A percentile compares a stretch with the other conserved stretches of the same genome.
Evolutionary conservation across 78 protist species (phyloP).

Genomic region (Dictyostelium firmibasis): DNA sequence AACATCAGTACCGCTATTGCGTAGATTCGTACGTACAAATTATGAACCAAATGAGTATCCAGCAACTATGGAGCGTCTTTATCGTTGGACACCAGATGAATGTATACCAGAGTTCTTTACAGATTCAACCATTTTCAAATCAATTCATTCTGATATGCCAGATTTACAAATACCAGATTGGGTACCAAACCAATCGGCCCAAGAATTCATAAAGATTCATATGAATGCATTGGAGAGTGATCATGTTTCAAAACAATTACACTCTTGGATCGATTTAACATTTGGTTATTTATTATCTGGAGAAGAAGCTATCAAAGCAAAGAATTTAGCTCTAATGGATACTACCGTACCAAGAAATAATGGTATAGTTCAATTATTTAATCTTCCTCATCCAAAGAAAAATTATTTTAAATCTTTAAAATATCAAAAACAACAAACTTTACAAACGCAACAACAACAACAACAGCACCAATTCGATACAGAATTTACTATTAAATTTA

Average conservation of each 20-base stretch:
- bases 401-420: neutral
- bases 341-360: conserved; percentile 36
- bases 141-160: conserved; percentile 88
- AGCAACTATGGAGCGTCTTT: conserved; percentile 82
- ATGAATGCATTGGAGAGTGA: conserved; percentile 93
- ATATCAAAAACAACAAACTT: neutral
- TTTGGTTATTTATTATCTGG: conserved; percentile 95
- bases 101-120: conserved; percentile 92
- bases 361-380: conserved; percentile 92
- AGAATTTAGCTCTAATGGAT: conserved; percentile 65
- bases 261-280: conserved; percentile 97
- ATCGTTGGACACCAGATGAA: conserved; percentile 92
- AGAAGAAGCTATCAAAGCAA: conserved; percentile 78
- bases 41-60: conserved; percentile 92
- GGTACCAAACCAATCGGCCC: conserved; percentile 90
- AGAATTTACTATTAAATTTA: conserved; percentile 8
- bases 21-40: conserved; percentile 83
- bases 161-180: conserved; percentile 85
- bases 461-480: neutral
- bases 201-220: conserved; percentile 86
- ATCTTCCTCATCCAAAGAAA: conserved; percentile 81
- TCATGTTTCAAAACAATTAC: conserved; percentile 89
- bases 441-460: neutral
- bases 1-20: conserved; percentile 83
- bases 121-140: conserved; percentile 80